Evolutionary conservation across 257 asterid species (phyloP).

Genomic region (Przewalskia tangutica): DNA sequence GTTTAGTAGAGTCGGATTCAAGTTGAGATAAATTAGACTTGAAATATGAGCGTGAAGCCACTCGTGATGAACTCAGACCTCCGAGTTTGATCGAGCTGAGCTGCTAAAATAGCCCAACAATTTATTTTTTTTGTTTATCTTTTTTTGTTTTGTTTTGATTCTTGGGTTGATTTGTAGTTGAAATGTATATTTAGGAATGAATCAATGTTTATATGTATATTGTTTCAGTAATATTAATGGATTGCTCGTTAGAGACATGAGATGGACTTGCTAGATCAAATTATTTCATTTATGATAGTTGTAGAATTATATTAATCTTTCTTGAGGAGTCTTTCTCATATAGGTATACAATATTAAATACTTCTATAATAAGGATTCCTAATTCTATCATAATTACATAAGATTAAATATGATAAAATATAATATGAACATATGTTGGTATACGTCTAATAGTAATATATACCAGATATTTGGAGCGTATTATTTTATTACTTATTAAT

Average conservation of each 20-base stretch:
- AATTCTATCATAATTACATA: no score
- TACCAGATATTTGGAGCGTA: not conserved
- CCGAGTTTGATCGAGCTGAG: not conserved
- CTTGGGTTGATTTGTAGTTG: not conserved
- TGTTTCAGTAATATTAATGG: not conserved
- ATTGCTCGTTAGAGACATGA: not conserved
- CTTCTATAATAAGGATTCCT: no score
- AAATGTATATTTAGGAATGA: not conserved
- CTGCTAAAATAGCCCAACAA: not conserved
- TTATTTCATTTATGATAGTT: not conserved
- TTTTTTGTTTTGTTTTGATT: not conserved
- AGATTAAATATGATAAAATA: no score
- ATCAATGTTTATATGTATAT: not conserved
- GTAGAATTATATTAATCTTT: no score
- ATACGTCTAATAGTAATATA: no score
- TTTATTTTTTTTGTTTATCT: not conserved
- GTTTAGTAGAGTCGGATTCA: not conserved
- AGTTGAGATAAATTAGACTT: not conserved
- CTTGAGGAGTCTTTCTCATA: no score
- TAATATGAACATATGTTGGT: no score
- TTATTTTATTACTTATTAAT: not conserved
- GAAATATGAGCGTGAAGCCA: not conserved
- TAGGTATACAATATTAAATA: no score
- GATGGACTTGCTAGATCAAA: not conserved
- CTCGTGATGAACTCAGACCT: conserved; percentile 2